Evolutionary conservation across 78 protist genomes (phyloP), one percentile per base, ranked within the genome.

Genomic region (Emiliania huxleyi): DNA sequence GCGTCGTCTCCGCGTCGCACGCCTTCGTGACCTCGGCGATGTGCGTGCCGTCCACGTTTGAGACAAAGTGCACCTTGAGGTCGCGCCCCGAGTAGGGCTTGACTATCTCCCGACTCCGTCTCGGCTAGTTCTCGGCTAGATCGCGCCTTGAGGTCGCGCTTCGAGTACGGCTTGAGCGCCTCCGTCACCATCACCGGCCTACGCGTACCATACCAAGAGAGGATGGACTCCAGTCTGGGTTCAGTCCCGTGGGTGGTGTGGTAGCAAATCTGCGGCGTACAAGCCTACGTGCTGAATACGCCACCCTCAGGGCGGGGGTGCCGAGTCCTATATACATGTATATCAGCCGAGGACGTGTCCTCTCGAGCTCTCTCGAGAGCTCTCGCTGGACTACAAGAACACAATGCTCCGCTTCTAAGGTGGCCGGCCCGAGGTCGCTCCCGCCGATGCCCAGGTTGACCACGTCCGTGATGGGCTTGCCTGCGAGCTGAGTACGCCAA

Each of bases 391-490:
- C n/a, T n/a, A n/a, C n/a, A n/a, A n/a, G n/a, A n/a, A n/a, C n/a
- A n/a, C n/a, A n/a, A n/a, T n/a, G n/a, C n/a, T n/a, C n/a, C n/a
- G 2, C n/a, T n/a, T n/a, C n/a, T n/a, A n/a, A n/a, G n/a, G n/a
- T n/a, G n/a, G n/a, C n/a, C n/a, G n/a, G 99, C 22, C 98, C 99
- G 3, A 98, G 96, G 93, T 98, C 99, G 0, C 98, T 96, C 19
- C 99, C 99, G 29, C 99, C 99, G 91, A 98, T 98, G 81, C 97
- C 99, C 42, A 98, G 97, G 95, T 97, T 97, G 45, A 98, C 98
- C 18, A 98, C 96, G 75, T 97, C 97, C 2, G 98, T 96, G 90
- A 98, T 95, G 19, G 87, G 81, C 95, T 98, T 96, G 23, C 98
- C 98, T 6, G 98, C 95, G 96, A 55, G 93, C 11, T n/a, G n/a